phyloP scores from a whole-genome alignment of 2,329 filamentous ascomycete species.

The Apiospora koreana region DNA sequence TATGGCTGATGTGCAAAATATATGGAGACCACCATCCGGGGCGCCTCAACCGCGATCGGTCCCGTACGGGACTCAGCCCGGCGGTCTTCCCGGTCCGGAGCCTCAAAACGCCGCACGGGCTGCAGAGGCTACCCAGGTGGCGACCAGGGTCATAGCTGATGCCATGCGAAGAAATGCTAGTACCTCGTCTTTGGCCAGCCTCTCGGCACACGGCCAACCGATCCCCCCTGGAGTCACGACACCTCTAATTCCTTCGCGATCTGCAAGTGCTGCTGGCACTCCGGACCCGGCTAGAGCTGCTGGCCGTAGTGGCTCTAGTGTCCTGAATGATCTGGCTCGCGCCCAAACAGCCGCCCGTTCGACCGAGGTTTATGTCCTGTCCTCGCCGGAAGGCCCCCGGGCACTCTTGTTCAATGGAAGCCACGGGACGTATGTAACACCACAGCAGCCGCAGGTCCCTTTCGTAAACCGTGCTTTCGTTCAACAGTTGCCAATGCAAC shows the following conservation, averaged over 20 bases:
- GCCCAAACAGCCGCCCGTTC: slow-evolving; percentile 27
- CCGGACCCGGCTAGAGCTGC: slow-evolving; percentile 43
- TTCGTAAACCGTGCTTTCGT: neutral
- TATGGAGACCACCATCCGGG: slow-evolving; percentile 14
- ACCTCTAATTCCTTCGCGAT: slow-evolving; percentile 41
- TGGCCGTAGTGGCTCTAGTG: slow-evolving; percentile 28
- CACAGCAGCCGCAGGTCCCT: slow-evolving; percentile 27
- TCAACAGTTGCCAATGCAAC: slow-evolving; percentile 4
- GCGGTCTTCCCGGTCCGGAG: slow-evolving; percentile 43
- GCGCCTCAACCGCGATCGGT: slow-evolving; percentile 24
- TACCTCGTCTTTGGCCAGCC: slow-evolving; percentile 42
- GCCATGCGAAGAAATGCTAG: slow-evolving; percentile 55
- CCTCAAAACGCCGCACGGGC: slow-evolving; percentile 47
- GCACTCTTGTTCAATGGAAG: slow-evolving; percentile 56
- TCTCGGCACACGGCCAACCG: slow-evolving; percentile 34
- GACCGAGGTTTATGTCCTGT: slow-evolving; percentile 61
- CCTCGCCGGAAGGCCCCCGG: slow-evolving; percentile 60
- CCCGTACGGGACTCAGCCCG: slow-evolving; percentile 27
- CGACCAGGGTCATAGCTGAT: slow-evolving; percentile 43
- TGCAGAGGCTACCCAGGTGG: slow-evolving; percentile 44
- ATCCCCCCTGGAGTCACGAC: slow-evolving; percentile 46
- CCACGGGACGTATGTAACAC: slow-evolving; percentile 53
- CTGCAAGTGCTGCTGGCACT: slow-evolving; percentile 48
- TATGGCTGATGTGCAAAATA: slow-evolving; percentile 19
- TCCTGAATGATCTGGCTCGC: slow-evolving; percentile 23